Percentiles rank a stretch among this genome's conserved stretches.
Evolutionary conservation across 2,329 filamentous ascomycete genomes (phyloP).

Genomic region (Berkeleyomyces basicola): DNA sequence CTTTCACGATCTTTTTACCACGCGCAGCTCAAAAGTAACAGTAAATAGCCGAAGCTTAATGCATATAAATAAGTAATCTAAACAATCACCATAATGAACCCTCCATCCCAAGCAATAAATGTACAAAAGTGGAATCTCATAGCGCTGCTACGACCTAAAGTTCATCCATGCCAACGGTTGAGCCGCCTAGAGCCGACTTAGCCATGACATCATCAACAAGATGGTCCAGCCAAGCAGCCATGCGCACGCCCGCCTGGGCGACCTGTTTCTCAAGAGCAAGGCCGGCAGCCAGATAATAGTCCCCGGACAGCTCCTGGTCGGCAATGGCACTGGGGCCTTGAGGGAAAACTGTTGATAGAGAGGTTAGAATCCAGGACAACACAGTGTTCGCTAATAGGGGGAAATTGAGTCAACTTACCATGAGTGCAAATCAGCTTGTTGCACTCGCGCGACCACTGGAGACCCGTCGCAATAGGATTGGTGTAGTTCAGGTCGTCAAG

Average conservation of each 20-base stretch:
- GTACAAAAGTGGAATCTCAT: not conserved
- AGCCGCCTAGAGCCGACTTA: constrained; percentile 13
- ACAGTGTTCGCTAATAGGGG: not conserved
- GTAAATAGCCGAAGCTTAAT: too few relatives aligned
- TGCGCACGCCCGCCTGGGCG: constrained; percentile 50
- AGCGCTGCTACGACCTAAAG: not conserved
- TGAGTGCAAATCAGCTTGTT: constrained; percentile 46
- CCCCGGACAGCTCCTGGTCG: constrained; percentile 42
- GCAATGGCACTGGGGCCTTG: constrained; percentile 40
- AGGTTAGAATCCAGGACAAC: not conserved
- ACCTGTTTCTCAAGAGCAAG: constrained; percentile 49
- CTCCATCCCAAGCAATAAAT: not conserved
- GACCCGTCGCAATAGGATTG: constrained; percentile 36
- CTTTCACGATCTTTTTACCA: too few relatives aligned
- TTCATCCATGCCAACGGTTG: not conserved
- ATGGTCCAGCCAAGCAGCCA: constrained; percentile 50
- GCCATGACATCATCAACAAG: constrained; percentile 29
- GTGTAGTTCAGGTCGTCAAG: constrained; percentile 37
- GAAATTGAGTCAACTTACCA: constrained; percentile 26
- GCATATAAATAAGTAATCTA: too few relatives aligned
- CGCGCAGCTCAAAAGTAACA: too few relatives aligned
- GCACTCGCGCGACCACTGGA: constrained; percentile 47
- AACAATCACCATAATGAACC: not conserved
- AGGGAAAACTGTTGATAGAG: constrained; percentile 35
- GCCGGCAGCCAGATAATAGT: constrained; percentile 48